Evolutionary conservation across 805 yeast genomes (phyloP), one percentile per base, ranked within the genome.

Genomic region (Lipomyces sp.): DNA sequence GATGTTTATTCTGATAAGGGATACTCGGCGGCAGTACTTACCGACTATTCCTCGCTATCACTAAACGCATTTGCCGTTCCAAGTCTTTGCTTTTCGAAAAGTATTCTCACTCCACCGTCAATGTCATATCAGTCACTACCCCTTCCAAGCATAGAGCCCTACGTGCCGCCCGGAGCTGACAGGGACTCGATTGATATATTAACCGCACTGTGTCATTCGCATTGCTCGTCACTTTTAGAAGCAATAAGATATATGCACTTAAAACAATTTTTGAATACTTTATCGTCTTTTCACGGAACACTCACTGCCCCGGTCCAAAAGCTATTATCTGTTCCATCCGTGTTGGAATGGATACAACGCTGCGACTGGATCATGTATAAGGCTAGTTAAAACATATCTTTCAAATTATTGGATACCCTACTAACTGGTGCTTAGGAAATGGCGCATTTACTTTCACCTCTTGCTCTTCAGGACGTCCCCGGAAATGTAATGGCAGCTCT

Each of bases 351-450:
- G 95, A 74, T 84, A n/a, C 60, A 73, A 29, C 69, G 76, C 41
- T 84, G 88, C 63, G 95, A 88, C 65, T 61, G 75, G 52, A 70
- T 77, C n/a, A 75, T 83, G 68, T 85, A 83, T 67, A 70, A 70
- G 37, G 62, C 72, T 2, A 68, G 32, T 76, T 63, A 47, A 2
- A 16, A 5, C 22, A 11, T 10, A 6, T 26, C 21, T 23, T 40
- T 18, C 4, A 14, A 7, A 21, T 18, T 6, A 13, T 22, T 13
- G 21, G 23, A 3, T 4, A 14, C 14, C 3, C 26, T 21, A 13
- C 16, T 32, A 7, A 6, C 19, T 11, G 23, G 43, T 1, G 31
- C 7, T 13, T 65, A 65, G 49, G 72, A 73, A 31, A 67, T 79
- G 60, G 71, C 83, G 21, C 78, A 77, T 57, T 75, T 82, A 76